Evolutionary conservation across 2,329 filamentous ascomycete species (phyloP).

Genomic region (Xenoacremonium recifei): DNA sequence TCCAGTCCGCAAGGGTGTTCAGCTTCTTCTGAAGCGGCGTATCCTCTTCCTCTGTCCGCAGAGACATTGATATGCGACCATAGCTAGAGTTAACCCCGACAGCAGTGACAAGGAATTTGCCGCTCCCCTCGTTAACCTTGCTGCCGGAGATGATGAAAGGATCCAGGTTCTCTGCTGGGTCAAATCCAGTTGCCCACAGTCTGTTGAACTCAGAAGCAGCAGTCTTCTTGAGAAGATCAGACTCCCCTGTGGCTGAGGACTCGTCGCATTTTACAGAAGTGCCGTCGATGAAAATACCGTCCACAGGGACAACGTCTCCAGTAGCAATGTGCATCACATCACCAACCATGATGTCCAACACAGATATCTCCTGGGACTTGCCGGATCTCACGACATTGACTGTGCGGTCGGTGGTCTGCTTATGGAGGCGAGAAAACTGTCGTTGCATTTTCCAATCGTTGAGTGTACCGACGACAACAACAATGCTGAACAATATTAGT

Average conservation of each 20-base stretch:
- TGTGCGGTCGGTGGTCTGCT: slow-evolving; percentile 60
- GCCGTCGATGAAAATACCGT: slow-evolving; percentile 64
- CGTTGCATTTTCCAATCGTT: slow-evolving; percentile 70
- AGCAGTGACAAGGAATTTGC: slow-evolving; percentile 54
- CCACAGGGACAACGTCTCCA: slow-evolving; percentile 68
- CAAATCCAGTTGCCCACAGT: slow-evolving; percentile 42
- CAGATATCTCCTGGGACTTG: slow-evolving; percentile 60
- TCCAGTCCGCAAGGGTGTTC: slow-evolving; percentile 30
- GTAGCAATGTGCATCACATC: slow-evolving; percentile 69
- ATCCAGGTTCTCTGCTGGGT: slow-evolving; percentile 51
- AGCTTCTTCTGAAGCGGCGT: slow-evolving; percentile 58
- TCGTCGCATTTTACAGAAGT: slow-evolving; percentile 63
- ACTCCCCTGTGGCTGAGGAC: slow-evolving; percentile 72
- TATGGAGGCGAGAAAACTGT: slow-evolving; percentile 62
- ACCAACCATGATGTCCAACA: slow-evolving; percentile 67
- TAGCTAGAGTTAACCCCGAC: slow-evolving; percentile 55
- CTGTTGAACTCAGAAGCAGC: slow-evolving; percentile 54
- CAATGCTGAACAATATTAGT: slow-evolving; percentile 39
- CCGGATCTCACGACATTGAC: slow-evolving; percentile 68
- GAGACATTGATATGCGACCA: slow-evolving; percentile 55
- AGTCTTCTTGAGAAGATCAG: slow-evolving; percentile 68
- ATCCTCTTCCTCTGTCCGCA: slow-evolving; percentile 48
- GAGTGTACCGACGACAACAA: slow-evolving; percentile 59
- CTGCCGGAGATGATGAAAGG: slow-evolving; percentile 62
- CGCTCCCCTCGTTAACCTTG: slow-evolving; percentile 53